A percentile compares a stretch with the other conserved stretches of the same genome.
Evolutionary conservation across 371 early-diverging fungal genomes (phyloP).

Genomic region (Actinomortierella ambigua): DNA sequence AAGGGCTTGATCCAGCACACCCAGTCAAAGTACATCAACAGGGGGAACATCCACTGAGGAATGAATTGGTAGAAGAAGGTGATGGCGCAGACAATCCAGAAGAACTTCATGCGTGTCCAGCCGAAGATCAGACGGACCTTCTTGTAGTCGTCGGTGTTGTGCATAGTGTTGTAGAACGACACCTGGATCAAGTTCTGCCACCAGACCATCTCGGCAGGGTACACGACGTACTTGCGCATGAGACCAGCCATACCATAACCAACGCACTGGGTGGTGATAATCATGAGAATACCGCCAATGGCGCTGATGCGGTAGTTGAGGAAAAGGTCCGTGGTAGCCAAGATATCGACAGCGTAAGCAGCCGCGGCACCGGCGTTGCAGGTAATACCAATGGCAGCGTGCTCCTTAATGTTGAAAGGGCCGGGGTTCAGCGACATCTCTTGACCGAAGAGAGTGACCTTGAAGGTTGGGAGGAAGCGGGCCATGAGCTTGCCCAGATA

Average conservation of each 20-base stretch:
- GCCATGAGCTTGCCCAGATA: constrained; percentile 45
- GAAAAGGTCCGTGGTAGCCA: constrained; percentile 60
- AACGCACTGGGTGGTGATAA: constrained; percentile 68
- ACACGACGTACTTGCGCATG: constrained; percentile 73
- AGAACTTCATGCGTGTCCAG: constrained; percentile 39
- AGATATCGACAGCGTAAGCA: constrained; percentile 52
- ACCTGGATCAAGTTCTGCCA: constrained; percentile 77
- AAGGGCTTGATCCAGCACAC: constrained; percentile 64
- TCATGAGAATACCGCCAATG: constrained; percentile 54
- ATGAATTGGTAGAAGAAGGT: constrained; percentile 52
- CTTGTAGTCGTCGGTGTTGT: constrained; percentile 53
- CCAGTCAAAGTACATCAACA: constrained; percentile 59
- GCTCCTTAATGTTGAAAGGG: constrained; percentile 60
- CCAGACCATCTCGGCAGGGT: constrained; percentile 86
- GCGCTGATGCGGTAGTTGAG: constrained; percentile 51
- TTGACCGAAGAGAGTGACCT: constrained; percentile 14
- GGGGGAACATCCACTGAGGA: constrained; percentile 49
- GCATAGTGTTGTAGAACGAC: constrained; percentile 74
- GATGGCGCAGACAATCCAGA: constrained; percentile 62
- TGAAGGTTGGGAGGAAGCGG: constrained; percentile 20
- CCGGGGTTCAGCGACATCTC: constrained; percentile 50
- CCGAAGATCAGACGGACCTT: constrained; percentile 48
- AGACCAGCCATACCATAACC: constrained; percentile 89
- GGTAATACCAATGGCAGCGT: constrained; percentile 49
- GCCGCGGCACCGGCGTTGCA: constrained; percentile 30